Percentiles rank a stretch among this genome's conserved stretches.
Conservation (phyloP, 2,329 filamentous ascomycete species). For the Talaromyces pinophilus region DNA sequence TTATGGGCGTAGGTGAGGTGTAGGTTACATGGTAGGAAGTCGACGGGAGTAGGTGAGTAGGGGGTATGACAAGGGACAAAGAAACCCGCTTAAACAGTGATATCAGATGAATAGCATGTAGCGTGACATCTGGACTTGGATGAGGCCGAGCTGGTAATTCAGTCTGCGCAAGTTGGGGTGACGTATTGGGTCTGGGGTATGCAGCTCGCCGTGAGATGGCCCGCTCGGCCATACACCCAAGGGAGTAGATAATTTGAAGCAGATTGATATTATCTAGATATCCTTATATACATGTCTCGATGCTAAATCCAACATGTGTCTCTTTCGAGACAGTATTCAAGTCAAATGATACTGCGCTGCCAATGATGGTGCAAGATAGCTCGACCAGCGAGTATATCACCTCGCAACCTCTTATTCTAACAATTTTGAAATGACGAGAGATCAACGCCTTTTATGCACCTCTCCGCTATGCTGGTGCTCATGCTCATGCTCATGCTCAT, state of each 20-base stretch:
- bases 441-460: constrained; percentile 21
- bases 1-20: background rate
- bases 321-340: background rate
- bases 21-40: background rate
- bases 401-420: background rate
- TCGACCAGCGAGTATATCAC: constrained; percentile 2
- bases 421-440: background rate
- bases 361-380: background rate
- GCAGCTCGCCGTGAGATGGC: background rate
- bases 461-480: constrained; percentile 6
- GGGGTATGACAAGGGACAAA: background rate
- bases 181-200: background rate
- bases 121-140: too few species aligned
- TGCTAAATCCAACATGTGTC: background rate
- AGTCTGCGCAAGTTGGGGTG: background rate
- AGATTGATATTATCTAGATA: background rate
- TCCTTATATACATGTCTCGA: background rate
- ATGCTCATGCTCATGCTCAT: constrained; percentile 38
- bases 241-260: background rate
- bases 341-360: background rate
- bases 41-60: background rate
- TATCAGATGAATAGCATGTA: background rate
- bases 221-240: background rate
- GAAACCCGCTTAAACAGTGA: background rate
- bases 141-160: background rate